These are phyloP conservation scores for Solanum etuberosum DNA, from an alignment of 257 asterid species.

Conservation along the genomic window DNA sequence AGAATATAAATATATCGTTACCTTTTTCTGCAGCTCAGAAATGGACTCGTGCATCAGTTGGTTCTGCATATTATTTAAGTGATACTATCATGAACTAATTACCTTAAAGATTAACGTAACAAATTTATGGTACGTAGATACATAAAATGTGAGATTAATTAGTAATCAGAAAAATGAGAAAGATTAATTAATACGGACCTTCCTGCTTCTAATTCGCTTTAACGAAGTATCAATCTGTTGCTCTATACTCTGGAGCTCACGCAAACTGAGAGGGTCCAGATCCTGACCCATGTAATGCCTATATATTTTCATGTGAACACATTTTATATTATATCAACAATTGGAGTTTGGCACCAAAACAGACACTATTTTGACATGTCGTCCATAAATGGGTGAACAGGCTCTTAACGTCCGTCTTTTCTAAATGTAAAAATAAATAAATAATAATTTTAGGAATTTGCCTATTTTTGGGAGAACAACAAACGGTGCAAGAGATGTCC, in stretches of 20 bases:
- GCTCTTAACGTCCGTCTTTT: no score
- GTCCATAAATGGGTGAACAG: not conserved
- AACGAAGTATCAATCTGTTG: conserved; percentile 63
- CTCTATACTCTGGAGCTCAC: conserved; percentile 77
- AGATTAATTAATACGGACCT: conserved; percentile 12
- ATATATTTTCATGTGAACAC: not conserved
- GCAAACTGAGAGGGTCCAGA: conserved; percentile 49
- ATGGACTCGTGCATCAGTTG: conserved; percentile 74
- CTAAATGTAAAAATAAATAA: no score
- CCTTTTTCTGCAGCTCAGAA: conserved; percentile 73
- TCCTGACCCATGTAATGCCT: conserved; percentile 71
- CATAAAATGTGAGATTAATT: no score
- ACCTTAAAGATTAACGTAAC: not conserved
- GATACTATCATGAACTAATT: not conserved
- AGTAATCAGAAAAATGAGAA: no score
- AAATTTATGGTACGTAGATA: no score
- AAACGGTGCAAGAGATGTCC: no score
- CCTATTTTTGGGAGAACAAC: no score
- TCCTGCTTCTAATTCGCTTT: conserved; percentile 51
- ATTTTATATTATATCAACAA: not conserved
- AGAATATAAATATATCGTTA: not conserved
- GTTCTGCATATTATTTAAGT: conserved; percentile 29
- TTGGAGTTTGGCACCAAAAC: not conserved
- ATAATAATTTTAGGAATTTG: no score
- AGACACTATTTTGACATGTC: not conserved